phyloP scores from a whole-genome alignment of 2,329 filamentous ascomycete species.

The Ophiostoma sp. region DNA sequence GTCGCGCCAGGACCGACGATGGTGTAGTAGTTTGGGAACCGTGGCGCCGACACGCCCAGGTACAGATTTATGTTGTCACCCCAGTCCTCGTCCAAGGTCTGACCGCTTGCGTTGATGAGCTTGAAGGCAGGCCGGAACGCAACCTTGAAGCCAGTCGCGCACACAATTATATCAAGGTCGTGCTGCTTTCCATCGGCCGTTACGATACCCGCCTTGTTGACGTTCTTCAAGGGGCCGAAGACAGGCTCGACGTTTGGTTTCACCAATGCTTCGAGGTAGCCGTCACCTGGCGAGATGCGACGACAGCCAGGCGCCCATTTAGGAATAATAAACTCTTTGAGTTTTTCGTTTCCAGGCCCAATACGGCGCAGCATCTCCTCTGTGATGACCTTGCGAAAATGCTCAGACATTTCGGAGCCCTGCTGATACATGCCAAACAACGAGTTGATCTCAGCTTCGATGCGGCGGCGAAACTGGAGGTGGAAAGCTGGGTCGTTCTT shows the following conservation, averaged over 20 bases:
- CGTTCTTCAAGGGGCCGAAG: constrained; percentile 36
- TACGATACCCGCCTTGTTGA: constrained; percentile 35
- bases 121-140: constrained; percentile 35
- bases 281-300: constrained; percentile 41
- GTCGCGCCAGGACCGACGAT: constrained; percentile 25
- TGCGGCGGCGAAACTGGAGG: constrained; percentile 24
- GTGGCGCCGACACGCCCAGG: constrained; percentile 25
- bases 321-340: constrained; percentile 42
- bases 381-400: constrained; percentile 38
- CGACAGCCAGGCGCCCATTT: constrained; percentile 42
- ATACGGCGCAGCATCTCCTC: constrained; percentile 42
- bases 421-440: constrained; percentile 31
- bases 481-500: constrained; percentile 21
- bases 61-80: constrained; percentile 29
- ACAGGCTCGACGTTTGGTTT: constrained; percentile 43
- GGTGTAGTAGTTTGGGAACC: constrained; percentile 28
- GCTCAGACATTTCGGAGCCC: constrained; percentile 38
- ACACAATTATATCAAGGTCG: constrained; percentile 29
- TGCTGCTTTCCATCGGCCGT: constrained; percentile 31
- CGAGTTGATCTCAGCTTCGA: constrained; percentile 26
- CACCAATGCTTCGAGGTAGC: constrained; percentile 41
- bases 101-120: constrained; percentile 22
- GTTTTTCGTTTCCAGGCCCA: constrained; percentile 38
- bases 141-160: constrained; percentile 35
- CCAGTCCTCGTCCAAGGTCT: constrained; percentile 29